These are phyloP conservation scores for Murraya paniculata DNA, from an alignment of 345 rosid species.

Conservation along the genomic window DNA sequence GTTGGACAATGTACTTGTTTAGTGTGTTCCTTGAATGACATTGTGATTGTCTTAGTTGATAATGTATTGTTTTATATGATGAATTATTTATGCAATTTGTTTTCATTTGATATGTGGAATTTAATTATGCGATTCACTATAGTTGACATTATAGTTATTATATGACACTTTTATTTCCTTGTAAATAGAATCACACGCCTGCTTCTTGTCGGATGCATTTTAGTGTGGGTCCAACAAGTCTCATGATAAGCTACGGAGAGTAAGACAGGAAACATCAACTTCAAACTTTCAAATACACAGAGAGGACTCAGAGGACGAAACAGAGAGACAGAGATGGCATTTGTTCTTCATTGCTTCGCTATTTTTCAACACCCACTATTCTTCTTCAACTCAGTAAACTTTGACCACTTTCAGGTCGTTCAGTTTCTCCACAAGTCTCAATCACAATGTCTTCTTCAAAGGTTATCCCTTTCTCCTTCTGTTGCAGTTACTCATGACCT, in stretches of 20 bases:
- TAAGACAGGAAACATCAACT: background rate
- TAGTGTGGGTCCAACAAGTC: background rate
- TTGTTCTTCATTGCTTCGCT: background rate
- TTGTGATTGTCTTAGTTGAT: too few species aligned
- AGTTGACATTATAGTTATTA: too few species aligned
- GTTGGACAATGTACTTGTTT: too few species aligned
- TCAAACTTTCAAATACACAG: background rate
- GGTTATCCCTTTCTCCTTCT: conserved; percentile 8
- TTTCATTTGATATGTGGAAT: too few species aligned
- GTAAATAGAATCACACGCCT: background rate
- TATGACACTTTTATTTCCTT: background rate
- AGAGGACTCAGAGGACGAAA: background rate
- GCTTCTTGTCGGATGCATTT: background rate
- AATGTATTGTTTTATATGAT: too few species aligned
- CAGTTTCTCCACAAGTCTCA: conserved; percentile 16
- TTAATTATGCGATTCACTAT: too few species aligned
- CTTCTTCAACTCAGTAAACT: background rate
- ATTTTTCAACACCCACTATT: background rate
- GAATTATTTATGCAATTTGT: too few species aligned
- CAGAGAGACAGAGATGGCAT: background rate
- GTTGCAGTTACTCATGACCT: background rate
- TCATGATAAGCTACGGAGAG: background rate
- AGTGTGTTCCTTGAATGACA: too few species aligned
- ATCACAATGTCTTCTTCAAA: conserved; percentile 15
- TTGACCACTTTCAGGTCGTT: conserved; percentile 1